Percentiles rank a stretch among this genome's conserved stretches.
phyloP scores from a whole-genome alignment of 805 yeast genomes.

The Candida piceae region DNA sequence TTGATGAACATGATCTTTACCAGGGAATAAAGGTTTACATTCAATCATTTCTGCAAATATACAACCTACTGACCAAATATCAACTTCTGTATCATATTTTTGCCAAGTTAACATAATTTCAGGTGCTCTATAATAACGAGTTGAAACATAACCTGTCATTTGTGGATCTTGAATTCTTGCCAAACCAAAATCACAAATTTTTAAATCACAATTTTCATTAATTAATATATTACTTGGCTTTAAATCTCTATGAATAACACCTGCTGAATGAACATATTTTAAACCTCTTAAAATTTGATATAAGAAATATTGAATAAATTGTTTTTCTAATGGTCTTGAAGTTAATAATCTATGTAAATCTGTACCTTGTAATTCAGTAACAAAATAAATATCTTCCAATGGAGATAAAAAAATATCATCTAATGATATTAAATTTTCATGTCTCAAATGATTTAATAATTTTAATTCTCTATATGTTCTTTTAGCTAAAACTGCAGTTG shows the following conservation, averaged over 20 bases:
- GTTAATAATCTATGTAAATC: conserved; percentile 89
- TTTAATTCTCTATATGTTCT: conserved; percentile 95
- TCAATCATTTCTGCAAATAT: conserved; percentile 97
- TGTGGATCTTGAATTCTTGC: conserved; percentile 98
- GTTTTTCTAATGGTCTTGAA: conserved; percentile 90
- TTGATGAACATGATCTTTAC: conserved; percentile 97
- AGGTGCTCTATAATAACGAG: conserved; percentile 95
- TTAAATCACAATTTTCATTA: conserved; percentile 91
- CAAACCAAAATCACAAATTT: conserved; percentile 92
- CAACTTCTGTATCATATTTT: conserved; percentile 93
- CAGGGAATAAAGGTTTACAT: conserved; percentile 95
- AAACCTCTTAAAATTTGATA: conserved; percentile 93
- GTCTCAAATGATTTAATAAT: conserved; percentile 85
- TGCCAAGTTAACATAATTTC: conserved; percentile 99
- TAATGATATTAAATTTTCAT: conserved; percentile 88
- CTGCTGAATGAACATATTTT: conserved; percentile 93
- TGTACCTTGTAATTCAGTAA: conserved; percentile 95
- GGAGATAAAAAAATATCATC: conserved; percentile 95
- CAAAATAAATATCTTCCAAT: conserved; percentile 91
- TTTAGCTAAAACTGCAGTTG: conserved; percentile 91
- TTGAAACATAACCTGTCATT: conserved; percentile 97
- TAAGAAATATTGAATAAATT: conserved; percentile 92
- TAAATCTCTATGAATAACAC: conserved; percentile 88
- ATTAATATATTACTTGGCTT: conserved; percentile 88
- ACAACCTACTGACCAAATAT: conserved; percentile 97